Percentiles rank a stretch among this genome's conserved stretches.
These are phyloP conservation scores for Fagopyrum homotropicum DNA, from an alignment of 148 eudicot genomes.

Conservation along the genomic window DNA sequence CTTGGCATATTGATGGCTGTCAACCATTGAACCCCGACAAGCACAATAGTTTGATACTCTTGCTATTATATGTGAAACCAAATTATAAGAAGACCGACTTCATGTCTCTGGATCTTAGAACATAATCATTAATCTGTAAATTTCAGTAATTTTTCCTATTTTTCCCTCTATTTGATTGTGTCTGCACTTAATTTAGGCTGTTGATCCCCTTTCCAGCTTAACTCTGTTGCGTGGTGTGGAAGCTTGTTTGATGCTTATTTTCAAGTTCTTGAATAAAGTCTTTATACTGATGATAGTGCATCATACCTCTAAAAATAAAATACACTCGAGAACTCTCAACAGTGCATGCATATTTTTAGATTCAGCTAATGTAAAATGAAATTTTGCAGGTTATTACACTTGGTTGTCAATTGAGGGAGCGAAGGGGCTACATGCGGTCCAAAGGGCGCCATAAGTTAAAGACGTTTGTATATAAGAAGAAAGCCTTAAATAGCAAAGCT, in stretches of 20 bases:
- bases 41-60: too few species aligned
- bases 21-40: too few species aligned
- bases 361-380: background rate
- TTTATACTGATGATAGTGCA: background rate
- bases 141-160: background rate
- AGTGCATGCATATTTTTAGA: background rate
- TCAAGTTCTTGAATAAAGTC: background rate
- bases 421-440: background rate
- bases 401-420: slow-evolving; percentile 7
- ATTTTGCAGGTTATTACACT: slow-evolving; percentile 1
- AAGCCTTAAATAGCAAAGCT: background rate
- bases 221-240: background rate
- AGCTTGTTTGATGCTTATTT: background rate
- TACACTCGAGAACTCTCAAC: background rate
- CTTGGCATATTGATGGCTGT: background rate
- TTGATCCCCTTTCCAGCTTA: too few species aligned
- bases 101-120: background rate
- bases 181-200: background rate
- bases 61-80: too few species aligned
- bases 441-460: too few species aligned
- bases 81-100: too few species aligned
- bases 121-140: background rate
- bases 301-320: background rate
- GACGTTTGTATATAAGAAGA: background rate
- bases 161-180: background rate